A percentile compares a stretch with the other conserved stretches of the same genome.
These are phyloP conservation scores for Didymella pinodella DNA, from an alignment of 2,329 filamentous ascomycete species.

Conservation along the genomic window DNA sequence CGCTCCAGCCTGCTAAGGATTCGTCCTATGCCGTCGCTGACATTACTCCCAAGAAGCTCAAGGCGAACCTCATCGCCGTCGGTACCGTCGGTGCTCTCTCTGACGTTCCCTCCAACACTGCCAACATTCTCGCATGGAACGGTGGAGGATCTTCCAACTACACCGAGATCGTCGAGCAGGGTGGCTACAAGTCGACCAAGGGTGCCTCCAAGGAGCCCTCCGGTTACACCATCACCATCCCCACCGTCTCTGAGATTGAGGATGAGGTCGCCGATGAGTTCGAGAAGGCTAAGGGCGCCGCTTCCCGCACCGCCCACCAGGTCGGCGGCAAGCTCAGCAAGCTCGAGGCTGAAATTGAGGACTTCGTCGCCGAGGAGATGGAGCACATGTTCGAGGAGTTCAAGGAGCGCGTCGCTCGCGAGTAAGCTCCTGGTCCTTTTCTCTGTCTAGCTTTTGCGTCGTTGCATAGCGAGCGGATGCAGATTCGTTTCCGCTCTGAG, in stretches of 20 bases:
- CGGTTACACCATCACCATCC: conserved; percentile 47
- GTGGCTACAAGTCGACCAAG: conserved; percentile 68
- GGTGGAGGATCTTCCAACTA: conserved; percentile 95
- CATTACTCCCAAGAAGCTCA: conserved; percentile 93
- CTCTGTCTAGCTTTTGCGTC: conserved; percentile 2
- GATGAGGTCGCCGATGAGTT: conserved; percentile 48
- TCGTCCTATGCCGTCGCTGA: conserved; percentile 89
- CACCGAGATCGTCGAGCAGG: conserved; percentile 77
- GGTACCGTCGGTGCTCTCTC: conserved; percentile 79
- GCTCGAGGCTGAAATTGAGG: conserved; percentile 55
- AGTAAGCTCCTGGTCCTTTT: conserved; percentile 29
- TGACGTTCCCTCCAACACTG: conserved; percentile 85
- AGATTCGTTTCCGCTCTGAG: conserved; percentile 10
- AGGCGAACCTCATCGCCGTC: conserved; percentile 84
- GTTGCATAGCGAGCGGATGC: conserved; percentile 17
- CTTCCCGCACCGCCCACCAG: conserved; percentile 52
- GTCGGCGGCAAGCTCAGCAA: conserved; percentile 59
- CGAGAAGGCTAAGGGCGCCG: conserved; percentile 47
- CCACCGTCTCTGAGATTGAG: conserved; percentile 48
- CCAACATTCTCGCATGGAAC: conserved; percentile 98
- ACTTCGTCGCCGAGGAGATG: conserved; percentile 59
- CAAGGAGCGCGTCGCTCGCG: conserved; percentile 48
- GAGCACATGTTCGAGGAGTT: conserved; percentile 64
- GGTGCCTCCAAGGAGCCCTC: conserved; percentile 48
- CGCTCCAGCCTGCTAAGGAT: conserved; percentile 87